Base-by-base conservation (phyloP, 257 asterid genomes). In the Mentha longifolia region DNA sequence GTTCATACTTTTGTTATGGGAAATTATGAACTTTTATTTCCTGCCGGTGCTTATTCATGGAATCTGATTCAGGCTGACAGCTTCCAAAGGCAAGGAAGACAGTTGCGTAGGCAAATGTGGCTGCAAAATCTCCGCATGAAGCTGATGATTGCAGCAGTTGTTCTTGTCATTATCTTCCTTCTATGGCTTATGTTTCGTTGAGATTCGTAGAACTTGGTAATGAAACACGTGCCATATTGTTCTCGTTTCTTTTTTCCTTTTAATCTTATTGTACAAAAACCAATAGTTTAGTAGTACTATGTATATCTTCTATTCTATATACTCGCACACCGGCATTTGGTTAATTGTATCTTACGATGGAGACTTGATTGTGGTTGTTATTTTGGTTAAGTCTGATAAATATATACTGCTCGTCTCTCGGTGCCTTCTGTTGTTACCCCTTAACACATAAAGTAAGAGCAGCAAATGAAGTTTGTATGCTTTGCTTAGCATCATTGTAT, bases 1-100 rank as follows among this genome's bases (percentile, higher is more conserved):
- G 57, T 45, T 60, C 58, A 45, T 58, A 56, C 41, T 39, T 58
- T 37, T 54, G 20, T 63, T 43, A 42, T 58, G 25, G 46, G 39
- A 70, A 50, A 11, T 22, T 20, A 72, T 3, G 10, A 3, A 3
- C 22, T 33, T 15, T 11, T 42, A 30, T 56, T 37, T 73, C 61
- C 2, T 49, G 41, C 42, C 59, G 28, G 78, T 31, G 33, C 64
- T 42, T 52, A 33, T 33, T 8, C 10, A 11, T 33, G 60, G 28
- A 41, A 72, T 54, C 54, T 9, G 47, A 72, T 80, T 71, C 83
- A 93, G 98, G 98, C 98, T 45, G 98, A 93, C 78, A 91, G 96
- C 80, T 93, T 93, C 80, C 98, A 93, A 76, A 85, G 98, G 82
- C 98, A 93, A 74, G 98, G 98, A 31, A 82, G 98, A 83, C 94